Base-by-base conservation (phyloP, 2,329 filamentous ascomycete genomes). In the Dendryphion nanum region DNA sequence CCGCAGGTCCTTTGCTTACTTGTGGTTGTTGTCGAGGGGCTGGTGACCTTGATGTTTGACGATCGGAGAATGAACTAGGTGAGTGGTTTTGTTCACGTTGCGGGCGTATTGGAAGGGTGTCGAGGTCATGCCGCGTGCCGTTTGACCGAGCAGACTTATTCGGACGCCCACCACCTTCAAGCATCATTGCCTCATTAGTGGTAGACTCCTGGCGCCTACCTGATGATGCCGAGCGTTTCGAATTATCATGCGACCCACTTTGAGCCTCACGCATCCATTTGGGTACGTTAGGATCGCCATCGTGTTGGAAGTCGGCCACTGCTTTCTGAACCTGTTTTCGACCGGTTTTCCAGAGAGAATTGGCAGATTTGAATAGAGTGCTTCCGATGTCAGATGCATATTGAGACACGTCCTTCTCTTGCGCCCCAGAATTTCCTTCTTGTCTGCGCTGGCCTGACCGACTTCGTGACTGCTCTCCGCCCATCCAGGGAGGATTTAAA, bases 321-420 rank as follows among this genome's bases (percentile, higher is more conserved):
- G 89, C 91, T 65, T 93, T 89, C 56, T 95, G 89, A 41, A 97
- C 79, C 61, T 88, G 90, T 67, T 95, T 98, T 59, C 90, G 88
- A 0, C 91, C 83, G 3, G 86, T 87, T 62, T 95, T 98, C 93
- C 93, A 98, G 1, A 97, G 70, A 1, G 88, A 91, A 50, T 94
- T 95, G 2, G 93, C 93, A 3, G 90, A 93, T 64, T 98, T 98
- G 64, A 97, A 82, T 10, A 98, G 68, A 45, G 78, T 94, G 30
- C 73, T 88, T 1, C 93, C 87, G 57, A 97, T 76, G 21, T 90
- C 85, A 5, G 88, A 82, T 2, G 91, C 91, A 30, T 85, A 78
- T 57, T 91, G 89, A 13, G 87, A 75, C 39, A 95, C 75, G 53
- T 96, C 91, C 37, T 75, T 81, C 2, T 89, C 86, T 39, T 61